Conservation (phyloP, 1,139 yeast species). For the Yamadazyma taylorii region DNA sequence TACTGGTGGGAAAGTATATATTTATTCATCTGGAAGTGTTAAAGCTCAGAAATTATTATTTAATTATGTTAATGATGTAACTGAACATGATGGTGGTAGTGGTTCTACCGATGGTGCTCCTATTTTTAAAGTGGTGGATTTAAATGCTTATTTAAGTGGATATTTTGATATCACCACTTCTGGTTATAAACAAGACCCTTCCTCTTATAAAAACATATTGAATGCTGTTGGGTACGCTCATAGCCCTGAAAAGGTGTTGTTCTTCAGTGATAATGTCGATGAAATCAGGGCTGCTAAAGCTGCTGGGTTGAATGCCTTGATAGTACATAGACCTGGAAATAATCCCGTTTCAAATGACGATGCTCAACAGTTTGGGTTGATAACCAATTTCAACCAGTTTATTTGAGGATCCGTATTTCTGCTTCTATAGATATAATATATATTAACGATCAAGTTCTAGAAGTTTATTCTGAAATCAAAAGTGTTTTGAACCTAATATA, state of each 20-base stretch:
- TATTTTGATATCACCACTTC: conserved; percentile 86
- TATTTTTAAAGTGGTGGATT: too few species aligned
- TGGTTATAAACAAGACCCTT: conserved; percentile 63
- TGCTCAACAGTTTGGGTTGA: conserved; percentile 17
- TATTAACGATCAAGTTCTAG: not conserved
- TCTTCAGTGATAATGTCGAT: conserved; percentile 71
- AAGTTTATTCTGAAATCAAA: not conserved
- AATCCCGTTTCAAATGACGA: conserved; percentile 45
- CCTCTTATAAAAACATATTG: conserved; percentile 61
- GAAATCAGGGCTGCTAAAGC: conserved; percentile 72
- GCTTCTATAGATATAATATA: not conserved
- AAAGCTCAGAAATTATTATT: conserved; percentile 82
- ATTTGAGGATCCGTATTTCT: too few species aligned
- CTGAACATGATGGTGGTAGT: conserved; percentile 5
- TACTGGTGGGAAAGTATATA: conserved; percentile 44
- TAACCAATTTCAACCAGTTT: conserved; percentile 15
- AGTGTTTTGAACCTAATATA: not conserved
- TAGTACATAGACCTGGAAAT: conserved; percentile 80
- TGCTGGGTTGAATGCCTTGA: conserved; percentile 60
- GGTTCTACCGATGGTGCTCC: too few species aligned
- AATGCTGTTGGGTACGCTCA: conserved; percentile 36
- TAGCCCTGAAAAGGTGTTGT: conserved; percentile 43
- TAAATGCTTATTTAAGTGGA: conserved; percentile 56
- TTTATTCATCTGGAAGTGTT: conserved; percentile 91
- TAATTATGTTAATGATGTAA: conserved; percentile 56